phyloP scores from a whole-genome alignment of 306 rosid species.

The Hylodesmum podocarpum region DNA sequence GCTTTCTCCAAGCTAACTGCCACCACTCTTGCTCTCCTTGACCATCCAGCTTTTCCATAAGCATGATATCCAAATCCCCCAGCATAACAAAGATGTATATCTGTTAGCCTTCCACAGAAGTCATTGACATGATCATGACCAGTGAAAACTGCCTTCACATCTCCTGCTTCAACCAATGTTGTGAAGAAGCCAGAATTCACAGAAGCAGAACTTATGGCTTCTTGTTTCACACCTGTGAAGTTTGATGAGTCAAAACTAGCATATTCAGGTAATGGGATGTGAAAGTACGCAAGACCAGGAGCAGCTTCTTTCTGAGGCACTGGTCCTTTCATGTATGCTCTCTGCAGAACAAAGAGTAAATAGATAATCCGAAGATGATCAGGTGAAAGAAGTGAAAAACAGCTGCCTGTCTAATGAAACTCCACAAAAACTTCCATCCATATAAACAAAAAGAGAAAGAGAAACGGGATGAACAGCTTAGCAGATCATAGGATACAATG shows the following conservation, averaged over 20 bases:
- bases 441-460: background rate
- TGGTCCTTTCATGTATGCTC: constrained; percentile 53
- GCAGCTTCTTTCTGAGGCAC: constrained; percentile 63
- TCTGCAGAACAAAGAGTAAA: constrained; percentile 45
- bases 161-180: constrained; percentile 70
- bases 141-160: constrained; percentile 72
- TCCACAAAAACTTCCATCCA: background rate
- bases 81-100: constrained; percentile 68
- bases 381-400: background rate
- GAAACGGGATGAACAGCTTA: background rate
- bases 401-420: background rate
- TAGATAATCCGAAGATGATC: background rate
- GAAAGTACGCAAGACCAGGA: constrained; percentile 74
- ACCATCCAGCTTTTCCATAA: constrained; percentile 86
- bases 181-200: constrained; percentile 85
- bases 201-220: constrained; percentile 68
- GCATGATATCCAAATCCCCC: constrained; percentile 95
- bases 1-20: constrained; percentile 62
- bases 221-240: constrained; percentile 67
- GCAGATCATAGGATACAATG: background rate
- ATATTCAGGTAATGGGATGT: constrained; percentile 81
- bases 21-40: constrained; percentile 81
- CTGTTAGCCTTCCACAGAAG: constrained; percentile 72
- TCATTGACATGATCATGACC: constrained; percentile 88
- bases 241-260: constrained; percentile 61